Evolutionary conservation across 495 filamentous ascomycete species (phyloP), one percentile per base, ranked within the genome.

Genomic region (Viridothelium virens): DNA sequence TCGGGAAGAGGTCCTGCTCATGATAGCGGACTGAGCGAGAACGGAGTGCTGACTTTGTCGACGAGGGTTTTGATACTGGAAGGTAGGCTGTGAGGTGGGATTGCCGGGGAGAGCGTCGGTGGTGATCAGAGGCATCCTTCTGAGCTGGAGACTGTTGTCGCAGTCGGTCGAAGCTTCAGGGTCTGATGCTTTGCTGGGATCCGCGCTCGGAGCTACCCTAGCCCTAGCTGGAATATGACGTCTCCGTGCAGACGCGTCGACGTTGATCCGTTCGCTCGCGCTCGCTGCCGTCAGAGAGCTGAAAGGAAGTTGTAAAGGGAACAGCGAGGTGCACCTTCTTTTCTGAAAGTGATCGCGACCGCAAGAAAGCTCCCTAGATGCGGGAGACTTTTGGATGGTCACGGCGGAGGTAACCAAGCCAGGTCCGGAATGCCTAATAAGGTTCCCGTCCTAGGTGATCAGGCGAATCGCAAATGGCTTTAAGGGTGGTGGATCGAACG

Each of bases 21-120:
- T 82, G 72, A 88, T 84, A 61, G 84, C 84, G 65, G 83, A 80
- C 74, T 83, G 85, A 39, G 86, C 86, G 67, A 87, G 62, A 53
- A 65, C 39, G 33, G 72, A 74, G 63, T 74, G 73, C 50, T 75
- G 73, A 66, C 69, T 73, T 48, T 69, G 65, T 6, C 53, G 18
- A 5, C 53, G 53, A 34, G 31, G 25, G 14, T 11, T 3, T 48
- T 33, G 53, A 14, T 34, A 59, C 5, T 33, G 53, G 18, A 7
- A 33, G 31, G 5, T 33, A 9, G 31, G 7, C 9, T 33, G 53
- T 3, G 53, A 36, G 3, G 53, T 34, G 10, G 53, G n/a, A 7
- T 10, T 36, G 31, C 18, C 53, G 31, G 53, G 53, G 31, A 59
- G 36, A 18, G 53, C 3, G 31, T 59, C 53, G 53, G 53, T 59